Base-by-base conservation (phyloP, 106 monocot genomes). In the Narthecium ossifragum region DNA sequence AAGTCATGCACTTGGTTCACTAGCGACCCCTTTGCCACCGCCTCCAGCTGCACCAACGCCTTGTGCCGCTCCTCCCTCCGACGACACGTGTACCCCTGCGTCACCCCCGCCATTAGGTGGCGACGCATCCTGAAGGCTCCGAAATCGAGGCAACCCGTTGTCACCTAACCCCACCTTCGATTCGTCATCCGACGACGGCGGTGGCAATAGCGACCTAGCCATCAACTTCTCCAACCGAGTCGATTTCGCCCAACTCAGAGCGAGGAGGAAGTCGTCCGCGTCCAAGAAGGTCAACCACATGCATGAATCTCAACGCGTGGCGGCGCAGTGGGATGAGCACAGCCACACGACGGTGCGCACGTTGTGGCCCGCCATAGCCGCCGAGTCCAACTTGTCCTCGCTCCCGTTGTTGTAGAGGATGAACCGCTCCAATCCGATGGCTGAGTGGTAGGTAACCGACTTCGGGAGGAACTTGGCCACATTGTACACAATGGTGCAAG, bases 371-470 rank as follows among this genome's bases (percentile, higher is more conserved):
- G 43, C 65, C 12, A 17, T 24, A 7, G 9, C 65, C 20, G 39
- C 80, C 6, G 26, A 8, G 0, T 46, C 57, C 5, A 92, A 59
- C 20, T 61, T 78, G 70, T 92, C 92, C 23, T 84, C 80, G 73
- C 92, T 87, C 13, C 78, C 80, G 70, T 92, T 92, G 70, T 92
- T 87, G 80, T 87, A 92, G 57, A 92, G 43, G 62, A 87, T 39
- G 75, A 92, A 92, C 2, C 60, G 61, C 20, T 81, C 80, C 11
- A 92, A 75, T 24, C 92, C 92, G 54, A 87, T 45, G 6, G 65
- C 56, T 30, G 83, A 62, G 60, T 92, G 87, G 75, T 87, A 92
- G 30, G 51, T 51, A 8, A 87, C 73, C 92, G 87, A 92, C 67
- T 87, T 87, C 3, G 38, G 55, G 12, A 92, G 70, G 64, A 92